Base-by-base conservation (phyloP, 2,329 filamentous ascomycete species). In the Cladosporium sp. region DNA sequence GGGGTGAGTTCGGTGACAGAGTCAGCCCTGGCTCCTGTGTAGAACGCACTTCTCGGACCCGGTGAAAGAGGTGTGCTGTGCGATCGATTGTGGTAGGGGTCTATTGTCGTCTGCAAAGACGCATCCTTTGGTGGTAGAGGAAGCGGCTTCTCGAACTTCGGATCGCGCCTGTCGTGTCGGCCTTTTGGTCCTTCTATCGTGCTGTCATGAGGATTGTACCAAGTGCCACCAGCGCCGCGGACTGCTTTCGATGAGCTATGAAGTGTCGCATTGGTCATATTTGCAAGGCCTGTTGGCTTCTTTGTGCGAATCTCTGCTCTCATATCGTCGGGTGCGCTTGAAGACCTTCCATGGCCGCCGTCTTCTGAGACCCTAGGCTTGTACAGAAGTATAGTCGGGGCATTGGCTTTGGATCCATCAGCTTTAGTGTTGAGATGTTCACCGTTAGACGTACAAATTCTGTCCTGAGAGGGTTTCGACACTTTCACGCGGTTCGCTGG, bases 1-100 rank as follows among this genome's bases (percentile, higher is more conserved):
- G 52, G 52, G 10, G 40, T 47, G 20, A 55, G 52, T n/a, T 28
- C 52, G 13, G 52, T 47, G 20, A 37, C 39, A 12, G 52, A 55
- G 28, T 45, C 52, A 24, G 52, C 45, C 5, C 40, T 55, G 15
- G 34, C 19, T 8, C 28, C 40, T 6, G 22, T 17, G 22, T 36
- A 47, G n/a, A 55, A 47, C 1, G 12, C 15, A 37, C 52, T 55
- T 10, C 40, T n/a, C 7, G 52, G 52, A n/a, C 40, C 37, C n/a
- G 52, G 52, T 10, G 52, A 55, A 9, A 55, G 52, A 20, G 52
- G 52, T 3, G 52, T 55, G 40, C 52, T 55, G 19, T 55, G 52
- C 15, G 52, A 55, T 7, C 52, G 52, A 13, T 22, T 36, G 17
- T 55, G 52, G 28, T 22, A 24, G 28, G 52, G 42, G 15, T 55